Evolutionary conservation across 2,329 filamentous ascomycete genomes (phyloP).

Genomic region (Fusarium sp.): DNA sequence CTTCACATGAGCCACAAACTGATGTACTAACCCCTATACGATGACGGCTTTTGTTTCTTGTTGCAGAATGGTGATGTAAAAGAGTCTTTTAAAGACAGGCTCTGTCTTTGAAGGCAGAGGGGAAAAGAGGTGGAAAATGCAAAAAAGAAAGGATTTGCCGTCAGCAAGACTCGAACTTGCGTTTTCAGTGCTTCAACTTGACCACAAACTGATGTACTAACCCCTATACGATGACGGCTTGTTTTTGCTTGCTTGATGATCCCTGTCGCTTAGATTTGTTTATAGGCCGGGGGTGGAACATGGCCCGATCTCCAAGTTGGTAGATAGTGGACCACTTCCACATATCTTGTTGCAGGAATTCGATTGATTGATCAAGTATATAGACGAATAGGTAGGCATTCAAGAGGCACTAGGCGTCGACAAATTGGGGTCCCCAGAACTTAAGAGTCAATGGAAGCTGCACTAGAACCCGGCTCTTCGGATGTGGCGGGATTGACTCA

Average conservation of each 20-base stretch:
- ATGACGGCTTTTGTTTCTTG: conserved; percentile 33
- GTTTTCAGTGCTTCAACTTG: conserved; percentile 39
- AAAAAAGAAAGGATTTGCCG: conserved; percentile 11
- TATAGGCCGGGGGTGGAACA: not conserved
- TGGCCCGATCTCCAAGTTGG: not conserved
- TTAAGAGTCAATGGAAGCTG: not conserved
- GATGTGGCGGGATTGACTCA: conserved; percentile 34
- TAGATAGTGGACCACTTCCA: not conserved
- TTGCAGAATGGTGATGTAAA: not conserved
- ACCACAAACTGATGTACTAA: conserved; percentile 44
- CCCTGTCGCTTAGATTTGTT: not conserved
- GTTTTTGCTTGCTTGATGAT: not conserved
- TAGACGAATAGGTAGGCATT: not conserved
- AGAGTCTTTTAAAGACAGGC: not conserved
- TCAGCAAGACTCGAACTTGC: conserved; percentile 40
- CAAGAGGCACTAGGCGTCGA: not conserved
- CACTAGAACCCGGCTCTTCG: conserved; percentile 28
- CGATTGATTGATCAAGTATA: not conserved
- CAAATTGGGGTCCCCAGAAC: not conserved
- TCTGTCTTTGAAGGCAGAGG: not conserved
- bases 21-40: conserved; percentile 48
- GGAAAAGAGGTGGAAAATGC: not conserved
- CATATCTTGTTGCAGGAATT: not conserved
- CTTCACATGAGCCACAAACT: conserved; percentile 45
- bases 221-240: conserved; percentile 42